phyloP scores from a whole-genome alignment of 225 moss, liverwort and hornwort genomes.

The Polytrichum commune region DNA sequence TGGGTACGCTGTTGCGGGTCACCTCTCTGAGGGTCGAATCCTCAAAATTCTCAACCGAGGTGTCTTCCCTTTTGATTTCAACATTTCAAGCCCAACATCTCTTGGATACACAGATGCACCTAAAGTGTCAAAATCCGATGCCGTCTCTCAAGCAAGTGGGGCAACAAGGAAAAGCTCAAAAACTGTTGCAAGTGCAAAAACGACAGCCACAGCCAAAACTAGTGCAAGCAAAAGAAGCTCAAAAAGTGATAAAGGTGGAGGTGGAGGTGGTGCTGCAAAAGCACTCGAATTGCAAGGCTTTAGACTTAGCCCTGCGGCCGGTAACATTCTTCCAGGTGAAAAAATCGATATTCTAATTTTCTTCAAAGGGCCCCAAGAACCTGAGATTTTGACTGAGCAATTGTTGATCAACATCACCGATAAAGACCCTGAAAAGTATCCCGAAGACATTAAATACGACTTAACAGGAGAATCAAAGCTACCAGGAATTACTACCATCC shows the following conservation, averaged over 20 bases:
- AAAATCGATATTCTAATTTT: slow-evolving; percentile 51
- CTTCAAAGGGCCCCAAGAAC: slow-evolving; percentile 56
- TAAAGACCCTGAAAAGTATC: slow-evolving; percentile 66
- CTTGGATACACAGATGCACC: slow-evolving; percentile 14
- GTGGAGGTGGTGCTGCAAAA: slow-evolving; percentile 15
- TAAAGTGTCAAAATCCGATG: slow-evolving; percentile 37
- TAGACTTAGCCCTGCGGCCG: slow-evolving; percentile 56
- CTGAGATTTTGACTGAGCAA: slow-evolving; percentile 50
- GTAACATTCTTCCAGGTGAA: slow-evolving; percentile 54
- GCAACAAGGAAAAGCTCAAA: slow-evolving; percentile 54
- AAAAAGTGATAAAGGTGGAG: slow-evolving; percentile 27
- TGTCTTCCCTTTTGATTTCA: slow-evolving; percentile 57
- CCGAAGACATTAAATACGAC: slow-evolving; percentile 63
- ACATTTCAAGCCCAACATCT: slow-evolving; percentile 40
- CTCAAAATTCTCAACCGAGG: slow-evolving; percentile 70
- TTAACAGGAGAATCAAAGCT: slow-evolving; percentile 72
- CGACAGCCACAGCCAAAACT: slow-evolving; percentile 34
- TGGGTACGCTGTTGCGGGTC: slow-evolving; percentile 54
- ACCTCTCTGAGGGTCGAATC: slow-evolving; percentile 45
- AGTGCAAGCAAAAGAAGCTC: slow-evolving; percentile 9
- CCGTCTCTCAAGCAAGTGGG: slow-evolving; percentile 26
- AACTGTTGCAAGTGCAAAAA: slow-evolving; percentile 51
- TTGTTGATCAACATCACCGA: slow-evolving; percentile 65
- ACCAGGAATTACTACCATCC: slow-evolving; percentile 55
- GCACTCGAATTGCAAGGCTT: slow-evolving; percentile 67